A percentile compares a stretch with the other conserved stretches of the same genome.
Evolutionary conservation across 2,329 filamentous ascomycete species (phyloP).

Genomic region (Pseudopithomyces maydicus): DNA sequence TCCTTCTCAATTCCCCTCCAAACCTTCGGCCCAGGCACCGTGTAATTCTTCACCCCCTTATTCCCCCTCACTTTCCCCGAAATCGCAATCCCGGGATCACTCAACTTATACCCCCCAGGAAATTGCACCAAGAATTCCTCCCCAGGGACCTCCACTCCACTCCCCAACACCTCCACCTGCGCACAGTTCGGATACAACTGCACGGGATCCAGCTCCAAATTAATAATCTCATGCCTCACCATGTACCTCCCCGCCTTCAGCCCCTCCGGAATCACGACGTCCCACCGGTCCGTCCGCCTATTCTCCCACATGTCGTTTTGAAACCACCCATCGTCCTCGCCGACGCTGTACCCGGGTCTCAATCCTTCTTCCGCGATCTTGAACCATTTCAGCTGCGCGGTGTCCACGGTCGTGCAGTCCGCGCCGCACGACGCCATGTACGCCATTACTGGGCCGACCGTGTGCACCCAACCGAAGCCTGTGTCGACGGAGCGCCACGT

Average conservation of each 20-base stretch:
- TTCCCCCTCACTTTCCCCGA: slow-evolving; percentile 5
- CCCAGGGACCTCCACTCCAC: slow-evolving; percentile 1
- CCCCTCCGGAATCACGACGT: slow-evolving; percentile 4
- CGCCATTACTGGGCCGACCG: neutral
- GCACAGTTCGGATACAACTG: slow-evolving; percentile 18
- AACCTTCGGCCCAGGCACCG: slow-evolving; percentile 13
- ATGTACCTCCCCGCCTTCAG: slow-evolving; percentile 15
- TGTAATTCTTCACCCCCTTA: slow-evolving; percentile 16
- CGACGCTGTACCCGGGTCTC: slow-evolving; percentile 3
- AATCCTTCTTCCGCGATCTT: slow-evolving; percentile 17
- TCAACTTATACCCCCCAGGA: slow-evolving; percentile 11
- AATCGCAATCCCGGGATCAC: slow-evolving; percentile 17
- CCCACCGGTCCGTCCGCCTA: slow-evolving; percentile 7
- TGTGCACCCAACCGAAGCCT: slow-evolving; percentile 9
- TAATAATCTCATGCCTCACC: slow-evolving; percentile 17
- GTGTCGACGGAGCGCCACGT: slow-evolving; percentile 1
- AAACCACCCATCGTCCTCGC: slow-evolving; percentile 10
- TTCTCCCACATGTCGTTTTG: slow-evolving; percentile 12
- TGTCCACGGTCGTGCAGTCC: slow-evolving; percentile 9
- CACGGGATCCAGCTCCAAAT: slow-evolving; percentile 7
- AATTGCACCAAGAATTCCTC: slow-evolving; percentile 16
- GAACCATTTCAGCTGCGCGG: slow-evolving; percentile 12
- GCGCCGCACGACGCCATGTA: slow-evolving; percentile 10
- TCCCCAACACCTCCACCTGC: slow-evolving; percentile 9
- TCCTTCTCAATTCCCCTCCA: too few species aligned